phyloP scores from a whole-genome alignment of 371 early-diverging fungal genomes.

The Conidiobolus incongruus region DNA sequence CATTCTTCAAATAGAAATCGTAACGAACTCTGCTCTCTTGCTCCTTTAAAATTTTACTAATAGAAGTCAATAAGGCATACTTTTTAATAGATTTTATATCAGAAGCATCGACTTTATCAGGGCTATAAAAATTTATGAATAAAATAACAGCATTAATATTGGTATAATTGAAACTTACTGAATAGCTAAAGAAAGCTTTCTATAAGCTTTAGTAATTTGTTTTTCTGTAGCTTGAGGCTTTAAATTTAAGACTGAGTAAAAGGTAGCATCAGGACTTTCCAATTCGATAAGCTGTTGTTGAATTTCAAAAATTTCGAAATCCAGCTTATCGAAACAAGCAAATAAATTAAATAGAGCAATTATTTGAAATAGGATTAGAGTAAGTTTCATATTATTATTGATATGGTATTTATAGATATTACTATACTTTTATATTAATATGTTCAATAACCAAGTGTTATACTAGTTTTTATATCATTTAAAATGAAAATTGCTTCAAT shows the following conservation, averaged over 20 bases:
- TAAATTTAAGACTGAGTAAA: conserved; percentile 30
- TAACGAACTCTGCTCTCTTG: conserved; percentile 41
- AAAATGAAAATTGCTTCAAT: too few species aligned
- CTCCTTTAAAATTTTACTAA: conserved; percentile 43
- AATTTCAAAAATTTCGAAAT: conserved; percentile 69
- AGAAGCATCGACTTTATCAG: conserved; percentile 49
- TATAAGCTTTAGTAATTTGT: conserved; percentile 67
- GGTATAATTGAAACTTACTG: conserved; percentile 35
- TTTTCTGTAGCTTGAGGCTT: conserved; percentile 35
- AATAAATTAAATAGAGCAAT: too few species aligned
- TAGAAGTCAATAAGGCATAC: conserved; percentile 40
- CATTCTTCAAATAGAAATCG: conserved; percentile 65
- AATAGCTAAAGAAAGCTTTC: conserved; percentile 72
- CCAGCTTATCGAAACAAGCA: conserved; percentile 10
- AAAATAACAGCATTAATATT: background rate
- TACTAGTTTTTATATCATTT: too few species aligned
- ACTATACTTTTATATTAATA: too few species aligned
- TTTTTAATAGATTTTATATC: conserved; percentile 23
- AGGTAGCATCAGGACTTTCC: conserved; percentile 32
- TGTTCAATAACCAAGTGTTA: too few species aligned
- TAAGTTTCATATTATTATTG: too few species aligned
- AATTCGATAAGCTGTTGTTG: conserved; percentile 46
- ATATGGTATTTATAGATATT: too few species aligned
- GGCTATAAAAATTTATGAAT: conserved; percentile 14
- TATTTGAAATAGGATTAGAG: too few species aligned